Evolutionary conservation across 805 yeast genomes (phyloP).

Genomic region (Kuraishia hungarica): DNA sequence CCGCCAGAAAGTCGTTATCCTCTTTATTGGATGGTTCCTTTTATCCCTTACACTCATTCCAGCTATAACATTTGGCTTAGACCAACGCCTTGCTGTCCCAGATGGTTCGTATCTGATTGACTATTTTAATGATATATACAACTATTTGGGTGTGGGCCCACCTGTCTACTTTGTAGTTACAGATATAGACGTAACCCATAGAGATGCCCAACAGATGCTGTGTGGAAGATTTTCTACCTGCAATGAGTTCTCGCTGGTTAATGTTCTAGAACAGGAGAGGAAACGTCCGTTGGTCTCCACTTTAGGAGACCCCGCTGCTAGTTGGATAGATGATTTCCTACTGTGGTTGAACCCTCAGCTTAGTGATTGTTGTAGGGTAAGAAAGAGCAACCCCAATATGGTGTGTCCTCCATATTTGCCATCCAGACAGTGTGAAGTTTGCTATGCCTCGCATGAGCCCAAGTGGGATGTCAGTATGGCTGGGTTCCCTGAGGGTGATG

Average conservation of each 20-base stretch:
- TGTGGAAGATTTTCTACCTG: slow-evolving; percentile 90
- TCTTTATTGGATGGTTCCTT: slow-evolving; percentile 59
- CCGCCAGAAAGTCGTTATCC: slow-evolving; percentile 37
- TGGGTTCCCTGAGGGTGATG: slow-evolving; percentile 70
- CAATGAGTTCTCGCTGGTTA: slow-evolving; percentile 67
- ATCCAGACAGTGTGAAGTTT: slow-evolving; percentile 62
- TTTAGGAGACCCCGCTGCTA: slow-evolving; percentile 74
- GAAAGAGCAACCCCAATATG: slow-evolving; percentile 40
- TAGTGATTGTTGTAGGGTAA: slow-evolving; percentile 76
- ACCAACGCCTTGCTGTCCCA: slow-evolving; percentile 86
- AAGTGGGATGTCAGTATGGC: slow-evolving; percentile 67
- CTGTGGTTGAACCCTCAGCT: slow-evolving; percentile 81
- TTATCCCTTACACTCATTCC: slow-evolving; percentile 67
- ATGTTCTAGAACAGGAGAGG: slow-evolving; percentile 78
- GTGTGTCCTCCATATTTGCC: slow-evolving; percentile 64
- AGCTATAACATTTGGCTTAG: slow-evolving; percentile 66
- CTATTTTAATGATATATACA: slow-evolving; percentile 71
- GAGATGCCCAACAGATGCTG: slow-evolving; percentile 57
- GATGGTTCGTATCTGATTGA: slow-evolving; percentile 70
- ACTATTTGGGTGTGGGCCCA: slow-evolving; percentile 78
- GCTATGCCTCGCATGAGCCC: slow-evolving; percentile 52
- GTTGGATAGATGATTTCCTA: slow-evolving; percentile 90
- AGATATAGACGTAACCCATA: slow-evolving; percentile 51
- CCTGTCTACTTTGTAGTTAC: slow-evolving; percentile 84
- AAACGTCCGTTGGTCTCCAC: slow-evolving; percentile 56